Conservation (phyloP, 177 flowering plant genomes). For the Vitis hybrid region DNA sequence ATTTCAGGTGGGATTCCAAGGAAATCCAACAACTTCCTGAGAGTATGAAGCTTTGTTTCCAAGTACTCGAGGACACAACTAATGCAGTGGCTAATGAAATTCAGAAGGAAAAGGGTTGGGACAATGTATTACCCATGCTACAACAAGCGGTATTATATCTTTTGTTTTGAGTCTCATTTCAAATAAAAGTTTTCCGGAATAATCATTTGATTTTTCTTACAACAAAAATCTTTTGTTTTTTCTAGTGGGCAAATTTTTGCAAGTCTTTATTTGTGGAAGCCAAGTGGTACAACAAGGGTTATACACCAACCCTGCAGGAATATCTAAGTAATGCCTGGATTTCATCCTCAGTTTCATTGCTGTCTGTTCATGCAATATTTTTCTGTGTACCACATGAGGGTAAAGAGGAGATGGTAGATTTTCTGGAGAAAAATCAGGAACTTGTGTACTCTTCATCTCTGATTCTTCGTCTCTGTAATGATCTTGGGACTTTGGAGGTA, state of each 20-base stretch:
- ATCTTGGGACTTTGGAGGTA: slow-evolving; percentile 45
- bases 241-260: slow-evolving; percentile 35
- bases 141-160: slow-evolving; percentile 23
- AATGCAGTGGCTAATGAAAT: slow-evolving; percentile 28
- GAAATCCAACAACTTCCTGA: slow-evolving; percentile 30
- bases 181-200: not conserved
- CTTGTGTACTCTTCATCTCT: slow-evolving; percentile 34
- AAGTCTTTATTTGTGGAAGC: slow-evolving; percentile 27
- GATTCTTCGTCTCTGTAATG: slow-evolving; percentile 50
- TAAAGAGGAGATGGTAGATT: not conserved
- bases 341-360: slow-evolving; percentile 22
- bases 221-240: not conserved
- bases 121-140: slow-evolving; percentile 18
- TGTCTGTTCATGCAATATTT: slow-evolving; percentile 10
- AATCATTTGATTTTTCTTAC: not conserved
- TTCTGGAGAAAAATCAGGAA: slow-evolving; percentile 10
- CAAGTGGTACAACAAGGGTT: slow-evolving; percentile 22
- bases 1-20: slow-evolving; percentile 28
- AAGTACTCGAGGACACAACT: slow-evolving; percentile 17
- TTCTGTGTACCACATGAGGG: not conserved
- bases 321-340: slow-evolving; percentile 29
- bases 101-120: slow-evolving; percentile 17
- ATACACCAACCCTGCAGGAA: slow-evolving; percentile 25
- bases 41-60: slow-evolving; percentile 34
- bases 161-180: not conserved